phyloP scores from a whole-genome alignment of 1,284 basidiomycete species.

The Rhodotorula mucilaginosa region DNA sequence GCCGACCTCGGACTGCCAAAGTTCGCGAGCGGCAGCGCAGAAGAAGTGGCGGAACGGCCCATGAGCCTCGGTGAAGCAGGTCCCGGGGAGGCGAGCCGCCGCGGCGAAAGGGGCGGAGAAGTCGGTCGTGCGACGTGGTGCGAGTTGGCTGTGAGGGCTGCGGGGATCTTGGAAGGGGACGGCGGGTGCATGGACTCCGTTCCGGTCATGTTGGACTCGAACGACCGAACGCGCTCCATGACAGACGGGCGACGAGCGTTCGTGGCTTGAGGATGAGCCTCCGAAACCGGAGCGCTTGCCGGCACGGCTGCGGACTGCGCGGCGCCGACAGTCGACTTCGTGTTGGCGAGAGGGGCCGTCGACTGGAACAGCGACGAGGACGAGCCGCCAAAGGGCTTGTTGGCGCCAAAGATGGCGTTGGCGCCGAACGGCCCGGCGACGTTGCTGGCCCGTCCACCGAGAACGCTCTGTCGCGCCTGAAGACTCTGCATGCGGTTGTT shows the following conservation, averaged over 20 bases:
- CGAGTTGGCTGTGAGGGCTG: conserved; percentile 10
- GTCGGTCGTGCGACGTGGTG: conserved; percentile 13
- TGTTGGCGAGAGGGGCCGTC: background rate
- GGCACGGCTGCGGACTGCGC: background rate
- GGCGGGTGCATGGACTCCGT: conserved; percentile 23
- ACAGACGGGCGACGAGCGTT: conserved; percentile 33
- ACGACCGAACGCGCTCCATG: conserved; percentile 37
- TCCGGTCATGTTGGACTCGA: conserved; percentile 24
- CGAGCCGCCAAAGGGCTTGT: conserved; percentile 2
- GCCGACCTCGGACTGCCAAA: conserved; percentile 11
- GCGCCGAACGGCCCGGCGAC: conserved; percentile 11
- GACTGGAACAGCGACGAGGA: conserved; percentile 11
- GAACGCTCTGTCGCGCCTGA: conserved; percentile 28
- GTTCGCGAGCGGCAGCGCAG: conserved; percentile 20
- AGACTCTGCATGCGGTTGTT: conserved; percentile 28
- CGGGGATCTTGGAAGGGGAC: conserved; percentile 29
- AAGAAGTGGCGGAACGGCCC: conserved; percentile 22
- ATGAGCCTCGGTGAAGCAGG: conserved; percentile 20
- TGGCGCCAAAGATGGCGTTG: conserved; percentile 5
- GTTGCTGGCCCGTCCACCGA: conserved; percentile 23
- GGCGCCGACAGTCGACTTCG: background rate
- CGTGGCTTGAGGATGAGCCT: background rate
- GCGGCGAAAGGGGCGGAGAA: conserved; percentile 3
- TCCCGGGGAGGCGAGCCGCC: conserved; percentile 18
- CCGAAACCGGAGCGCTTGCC: background rate